Conservation (phyloP, 495 filamentous ascomycete genomes). For the Penicillium paradoxum region DNA sequence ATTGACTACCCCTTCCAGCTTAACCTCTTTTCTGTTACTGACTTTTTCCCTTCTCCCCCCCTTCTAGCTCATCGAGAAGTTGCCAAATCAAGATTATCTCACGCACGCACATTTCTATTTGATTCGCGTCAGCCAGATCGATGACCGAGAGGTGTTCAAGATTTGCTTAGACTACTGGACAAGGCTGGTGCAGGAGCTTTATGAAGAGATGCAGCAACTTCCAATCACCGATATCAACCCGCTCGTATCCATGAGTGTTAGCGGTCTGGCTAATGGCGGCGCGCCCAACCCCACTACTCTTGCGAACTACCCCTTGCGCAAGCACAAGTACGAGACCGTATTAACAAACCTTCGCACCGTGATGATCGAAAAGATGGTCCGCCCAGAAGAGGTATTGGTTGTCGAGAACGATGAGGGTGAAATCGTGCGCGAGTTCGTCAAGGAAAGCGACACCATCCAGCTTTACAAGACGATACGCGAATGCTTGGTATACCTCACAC, state of each 20-base stretch:
- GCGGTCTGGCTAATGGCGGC: slow-evolving; percentile 67
- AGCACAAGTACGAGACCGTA: slow-evolving; percentile 95
- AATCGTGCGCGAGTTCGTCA: slow-evolving; percentile 98
- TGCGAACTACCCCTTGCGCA: slow-evolving; percentile 82
- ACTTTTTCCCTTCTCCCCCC: not conserved
- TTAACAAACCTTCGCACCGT: slow-evolving; percentile 89
- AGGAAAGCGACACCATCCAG: slow-evolving; percentile 98
- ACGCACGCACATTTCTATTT: slow-evolving; percentile 96
- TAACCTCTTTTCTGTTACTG: not conserved
- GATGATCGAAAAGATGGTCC: slow-evolving; percentile 99
- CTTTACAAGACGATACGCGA: slow-evolving; percentile 98
- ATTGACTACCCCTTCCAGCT: not conserved
- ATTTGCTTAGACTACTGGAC: slow-evolving; percentile 99
- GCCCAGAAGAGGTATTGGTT: slow-evolving; percentile 96
- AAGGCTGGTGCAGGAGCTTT: slow-evolving; percentile 95
- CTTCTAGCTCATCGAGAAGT: slow-evolving; percentile 80
- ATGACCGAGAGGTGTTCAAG: slow-evolving; percentile 98
- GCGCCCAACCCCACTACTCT: slow-evolving; percentile 79
- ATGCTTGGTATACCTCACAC: slow-evolving; percentile 95
- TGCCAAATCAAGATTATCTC: slow-evolving; percentile 90
- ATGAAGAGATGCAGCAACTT: slow-evolving; percentile 95
- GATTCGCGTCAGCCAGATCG: slow-evolving; percentile 95
- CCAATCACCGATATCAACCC: slow-evolving; percentile 90
- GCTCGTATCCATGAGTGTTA: slow-evolving; percentile 70
- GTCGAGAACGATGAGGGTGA: slow-evolving; percentile 99